Percentiles rank a stretch among this genome's conserved stretches.
These are phyloP conservation scores for Russula compacta DNA, from an alignment of 768 basidiomycete genomes.

Conservation along the genomic window DNA sequence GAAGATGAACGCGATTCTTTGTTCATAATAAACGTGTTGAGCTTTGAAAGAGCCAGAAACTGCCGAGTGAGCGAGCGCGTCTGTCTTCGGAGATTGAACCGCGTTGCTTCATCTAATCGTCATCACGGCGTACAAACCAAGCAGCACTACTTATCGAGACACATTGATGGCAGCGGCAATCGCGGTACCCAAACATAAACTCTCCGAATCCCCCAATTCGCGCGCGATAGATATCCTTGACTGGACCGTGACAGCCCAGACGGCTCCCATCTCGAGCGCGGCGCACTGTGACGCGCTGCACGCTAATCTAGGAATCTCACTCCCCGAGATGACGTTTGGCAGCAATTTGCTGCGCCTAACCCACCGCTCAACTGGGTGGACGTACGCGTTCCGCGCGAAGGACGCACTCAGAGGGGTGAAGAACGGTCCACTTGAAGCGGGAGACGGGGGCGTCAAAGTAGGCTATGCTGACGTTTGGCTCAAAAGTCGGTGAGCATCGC, in stretches of 20 bases:
- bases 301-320: slow-evolving; percentile 55
- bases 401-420: slow-evolving; percentile 66
- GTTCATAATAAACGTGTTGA: slow-evolving; percentile 13
- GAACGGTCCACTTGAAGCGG: slow-evolving; percentile 62
- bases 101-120: not conserved
- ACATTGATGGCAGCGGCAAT: slow-evolving; percentile 35
- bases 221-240: slow-evolving; percentile 56
- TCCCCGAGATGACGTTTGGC: slow-evolving; percentile 97
- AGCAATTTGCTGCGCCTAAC: slow-evolving; percentile 63
- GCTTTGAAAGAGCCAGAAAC: not conserved
- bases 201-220: slow-evolving; percentile 60
- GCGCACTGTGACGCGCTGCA: slow-evolving; percentile 64
- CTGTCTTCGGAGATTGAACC: slow-evolving; percentile 3
- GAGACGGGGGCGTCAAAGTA: slow-evolving; percentile 91
- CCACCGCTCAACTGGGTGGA: slow-evolving; percentile 57
- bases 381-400: slow-evolving; percentile 54
- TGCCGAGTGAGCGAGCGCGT: not conserved
- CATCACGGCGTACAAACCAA: not conserved
- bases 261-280: slow-evolving; percentile 74
- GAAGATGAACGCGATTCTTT: slow-evolving; percentile 49
- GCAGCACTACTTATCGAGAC: slow-evolving; percentile 1
- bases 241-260: slow-evolving; percentile 65
- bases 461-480: slow-evolving; percentile 94
- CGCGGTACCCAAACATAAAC: slow-evolving; percentile 50
- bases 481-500: slow-evolving; percentile 59